These are phyloP conservation scores for Salisapilia sapeloensis DNA, from an alignment of 352 stramenopile species.

Conservation along the genomic window DNA sequence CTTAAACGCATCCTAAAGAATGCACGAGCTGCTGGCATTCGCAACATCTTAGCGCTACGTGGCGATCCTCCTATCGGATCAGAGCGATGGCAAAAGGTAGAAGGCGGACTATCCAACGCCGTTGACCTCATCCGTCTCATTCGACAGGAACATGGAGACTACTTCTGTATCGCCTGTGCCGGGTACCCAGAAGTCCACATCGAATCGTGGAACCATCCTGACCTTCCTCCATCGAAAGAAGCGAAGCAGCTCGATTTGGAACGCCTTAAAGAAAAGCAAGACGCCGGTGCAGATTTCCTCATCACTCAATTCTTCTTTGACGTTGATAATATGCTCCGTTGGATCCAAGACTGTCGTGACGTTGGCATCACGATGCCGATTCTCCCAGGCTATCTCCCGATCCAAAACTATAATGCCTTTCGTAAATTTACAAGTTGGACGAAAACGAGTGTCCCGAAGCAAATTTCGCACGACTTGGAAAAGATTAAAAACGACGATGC, in stretches of 20 bases:
- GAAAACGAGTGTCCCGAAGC: conserved; percentile 88
- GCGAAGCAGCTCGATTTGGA: conserved; percentile 82
- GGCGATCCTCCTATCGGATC: conserved; percentile 91
- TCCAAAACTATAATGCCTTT: conserved; percentile 92
- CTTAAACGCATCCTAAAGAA: conserved; percentile 48
- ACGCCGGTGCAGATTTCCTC: conserved; percentile 96
- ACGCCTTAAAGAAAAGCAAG: conserved; percentile 95
- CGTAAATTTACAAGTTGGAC: conserved; percentile 98
- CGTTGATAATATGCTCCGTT: conserved; percentile 90
- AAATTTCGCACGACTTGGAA: conserved; percentile 53
- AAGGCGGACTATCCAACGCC: conserved; percentile 87
- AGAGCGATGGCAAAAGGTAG: conserved; percentile 63
- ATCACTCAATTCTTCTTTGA: conserved; percentile 99
- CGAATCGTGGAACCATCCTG: conserved; percentile 71
- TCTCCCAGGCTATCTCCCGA: conserved; percentile 84
- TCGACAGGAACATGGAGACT: conserved; percentile 88
- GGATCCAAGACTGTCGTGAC: conserved; percentile 86
- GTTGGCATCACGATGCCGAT: conserved; percentile 91
- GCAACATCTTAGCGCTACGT: conserved; percentile 96
- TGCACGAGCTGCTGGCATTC: conserved; percentile 77
- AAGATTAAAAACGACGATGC: conserved; percentile 90
- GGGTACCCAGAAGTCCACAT: conserved; percentile 93
- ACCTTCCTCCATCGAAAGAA: conserved; percentile 63
- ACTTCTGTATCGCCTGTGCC: conserved; percentile 94
- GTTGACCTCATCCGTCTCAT: conserved; percentile 96